Evolutionary conservation across 805 yeast species (phyloP).

Genomic region (Nakazawaea ambrosiae): DNA sequence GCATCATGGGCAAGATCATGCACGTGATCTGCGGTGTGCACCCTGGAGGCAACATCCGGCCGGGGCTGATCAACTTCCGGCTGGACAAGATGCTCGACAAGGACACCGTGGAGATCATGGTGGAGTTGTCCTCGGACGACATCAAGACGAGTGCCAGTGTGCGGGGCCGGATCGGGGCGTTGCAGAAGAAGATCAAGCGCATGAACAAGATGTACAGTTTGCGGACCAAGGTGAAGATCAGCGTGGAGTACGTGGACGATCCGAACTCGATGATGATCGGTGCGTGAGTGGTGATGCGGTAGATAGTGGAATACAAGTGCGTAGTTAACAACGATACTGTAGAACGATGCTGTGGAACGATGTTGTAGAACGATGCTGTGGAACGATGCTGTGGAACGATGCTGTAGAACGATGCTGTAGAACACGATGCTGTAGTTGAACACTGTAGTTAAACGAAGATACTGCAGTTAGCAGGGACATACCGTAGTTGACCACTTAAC

Average conservation of each 20-base stretch:
- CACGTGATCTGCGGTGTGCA: constrained; percentile 74
- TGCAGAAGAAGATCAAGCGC: constrained; percentile 56
- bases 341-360: too few species aligned
- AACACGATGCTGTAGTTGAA: too few species aligned
- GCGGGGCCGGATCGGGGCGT: constrained; percentile 46
- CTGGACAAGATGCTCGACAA: constrained; percentile 23
- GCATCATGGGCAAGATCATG: constrained; percentile 66
- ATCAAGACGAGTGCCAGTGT: constrained; percentile 54
- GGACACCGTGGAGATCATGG: constrained; percentile 29
- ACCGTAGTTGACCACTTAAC: too few species aligned
- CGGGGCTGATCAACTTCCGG: constrained; percentile 44
- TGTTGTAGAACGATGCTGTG: too few species aligned
- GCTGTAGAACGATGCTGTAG: too few species aligned
- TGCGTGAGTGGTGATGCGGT: constrained; percentile 1
- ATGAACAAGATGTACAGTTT: constrained; percentile 37
- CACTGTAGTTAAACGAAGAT: too few species aligned
- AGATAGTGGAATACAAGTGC: too few species aligned
- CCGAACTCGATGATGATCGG: constrained; percentile 10
- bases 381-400: too few species aligned
- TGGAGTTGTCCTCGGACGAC: constrained; percentile 42
- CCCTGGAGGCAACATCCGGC: constrained; percentile 74
- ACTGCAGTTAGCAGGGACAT: too few species aligned
- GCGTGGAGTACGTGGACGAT: constrained; percentile 31
- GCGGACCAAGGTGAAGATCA: constrained; percentile 43
- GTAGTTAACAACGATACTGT: too few species aligned